Conservation (phyloP, 192 early-diverging fungal species). For the Mortierella antarctica region DNA sequence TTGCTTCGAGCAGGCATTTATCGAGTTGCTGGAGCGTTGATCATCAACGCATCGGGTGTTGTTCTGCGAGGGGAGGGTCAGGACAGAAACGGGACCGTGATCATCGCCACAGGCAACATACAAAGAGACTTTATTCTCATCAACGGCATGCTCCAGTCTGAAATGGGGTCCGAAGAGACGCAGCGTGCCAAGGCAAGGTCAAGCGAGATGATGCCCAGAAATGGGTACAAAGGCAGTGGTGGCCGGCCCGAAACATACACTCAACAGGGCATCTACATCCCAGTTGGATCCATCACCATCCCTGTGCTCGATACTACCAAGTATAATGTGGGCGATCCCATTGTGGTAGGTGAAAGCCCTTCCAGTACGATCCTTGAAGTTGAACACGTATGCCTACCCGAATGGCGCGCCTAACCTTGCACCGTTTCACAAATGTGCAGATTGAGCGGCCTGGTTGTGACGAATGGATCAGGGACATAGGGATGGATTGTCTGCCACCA, state of each 20-base stretch:
- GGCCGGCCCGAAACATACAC: conserved; percentile 38
- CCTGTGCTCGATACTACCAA: conserved; percentile 33
- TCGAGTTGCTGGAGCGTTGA: conserved; percentile 39
- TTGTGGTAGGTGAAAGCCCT: conserved; percentile 28
- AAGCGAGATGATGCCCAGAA: conserved; percentile 39
- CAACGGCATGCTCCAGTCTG: conserved; percentile 40
- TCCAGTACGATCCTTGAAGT: background rate
- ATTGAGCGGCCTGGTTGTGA: conserved; percentile 48
- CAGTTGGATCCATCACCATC: conserved; percentile 24
- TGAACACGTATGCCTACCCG: background rate
- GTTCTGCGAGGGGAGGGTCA: conserved; percentile 49
- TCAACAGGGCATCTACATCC: conserved; percentile 14
- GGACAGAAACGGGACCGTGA: conserved; percentile 27
- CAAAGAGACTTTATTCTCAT: conserved; percentile 49
- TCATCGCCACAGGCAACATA: conserved; percentile 44
- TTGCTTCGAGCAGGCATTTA: conserved; percentile 38
- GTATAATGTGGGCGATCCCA: conserved; percentile 40
- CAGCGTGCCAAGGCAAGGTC: conserved; percentile 39
- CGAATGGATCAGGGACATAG: conserved; percentile 39
- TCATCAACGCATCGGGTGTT: conserved; percentile 42
- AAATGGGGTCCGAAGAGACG: conserved; percentile 38
- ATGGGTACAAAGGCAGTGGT: conserved; percentile 40
- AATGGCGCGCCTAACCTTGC: background rate
- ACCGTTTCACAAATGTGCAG: background rate
- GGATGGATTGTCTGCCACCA: conserved; percentile 37